Conservation (phyloP, 2,329 filamentous ascomycete species). For the Cordyceps tenuipes region DNA sequence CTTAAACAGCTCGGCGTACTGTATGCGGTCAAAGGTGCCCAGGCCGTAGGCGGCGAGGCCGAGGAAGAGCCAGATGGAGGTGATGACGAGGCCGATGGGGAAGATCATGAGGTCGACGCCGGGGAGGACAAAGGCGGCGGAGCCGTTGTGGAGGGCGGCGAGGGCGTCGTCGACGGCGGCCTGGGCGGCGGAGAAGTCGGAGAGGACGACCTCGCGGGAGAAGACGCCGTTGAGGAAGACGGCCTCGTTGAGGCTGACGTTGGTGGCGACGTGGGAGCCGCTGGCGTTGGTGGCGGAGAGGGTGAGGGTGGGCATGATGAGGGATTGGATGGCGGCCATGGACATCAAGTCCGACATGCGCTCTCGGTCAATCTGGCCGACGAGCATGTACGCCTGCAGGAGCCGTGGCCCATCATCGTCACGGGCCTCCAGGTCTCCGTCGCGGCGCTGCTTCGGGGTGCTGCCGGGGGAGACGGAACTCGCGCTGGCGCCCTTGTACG, state of each 20-base stretch:
- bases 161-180: constrained; percentile 41
- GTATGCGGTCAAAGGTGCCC: constrained; percentile 59
- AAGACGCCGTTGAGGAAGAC: constrained; percentile 66
- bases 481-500: constrained; percentile 42
- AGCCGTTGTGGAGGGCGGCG: constrained; percentile 38
- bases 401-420: constrained; percentile 27
- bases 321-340: constrained; percentile 51
- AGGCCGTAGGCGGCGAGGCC: constrained; percentile 50
- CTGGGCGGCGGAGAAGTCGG: constrained; percentile 39
- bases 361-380: constrained; percentile 56
- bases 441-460: neutral
- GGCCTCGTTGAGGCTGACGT: constrained; percentile 61
- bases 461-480: constrained; percentile 20
- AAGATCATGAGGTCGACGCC: constrained; percentile 61
- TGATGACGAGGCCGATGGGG: constrained; percentile 62
- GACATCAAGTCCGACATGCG: constrained; percentile 47
- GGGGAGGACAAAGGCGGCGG: constrained; percentile 59
- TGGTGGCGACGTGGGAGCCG: constrained; percentile 49
- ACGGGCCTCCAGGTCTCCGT: constrained; percentile 1
- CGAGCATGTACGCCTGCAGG: constrained; percentile 58
- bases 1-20: constrained; percentile 56
- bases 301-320: constrained; percentile 61
- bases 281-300: constrained; percentile 48
- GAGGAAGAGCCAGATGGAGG: constrained; percentile 50
- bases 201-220: constrained; percentile 46